Percentiles rank a stretch among this genome's conserved stretches.
Evolutionary conservation across 257 asterid species (phyloP).

Genomic region (Penstemon newberryi): DNA sequence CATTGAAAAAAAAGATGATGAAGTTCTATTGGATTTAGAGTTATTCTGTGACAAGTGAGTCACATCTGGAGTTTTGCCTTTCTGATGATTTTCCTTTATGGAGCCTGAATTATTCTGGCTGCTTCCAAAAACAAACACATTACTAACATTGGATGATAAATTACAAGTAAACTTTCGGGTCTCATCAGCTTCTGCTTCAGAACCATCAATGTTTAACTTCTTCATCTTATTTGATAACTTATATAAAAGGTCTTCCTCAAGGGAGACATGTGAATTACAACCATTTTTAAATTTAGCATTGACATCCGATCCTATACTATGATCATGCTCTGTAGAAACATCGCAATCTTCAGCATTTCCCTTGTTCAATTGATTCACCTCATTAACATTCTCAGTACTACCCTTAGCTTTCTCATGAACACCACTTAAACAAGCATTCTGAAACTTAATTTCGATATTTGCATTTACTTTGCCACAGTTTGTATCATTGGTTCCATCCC

Average conservation of each 20-base stretch:
- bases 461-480: slow-evolving; percentile 32
- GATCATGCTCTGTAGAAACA: slow-evolving; percentile 26
- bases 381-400: slow-evolving; percentile 31
- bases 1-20: slow-evolving; percentile 36
- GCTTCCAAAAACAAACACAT: slow-evolving; percentile 47
- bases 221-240: slow-evolving; percentile 56
- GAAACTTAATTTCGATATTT: slow-evolving; percentile 32
- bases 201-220: slow-evolving; percentile 50
- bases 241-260: slow-evolving; percentile 41
- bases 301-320: slow-evolving; percentile 18
- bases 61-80: slow-evolving; percentile 29
- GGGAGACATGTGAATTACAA: slow-evolving; percentile 33
- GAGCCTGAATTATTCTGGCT: slow-evolving; percentile 29
- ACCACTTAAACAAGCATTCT: slow-evolving; percentile 34
- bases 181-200: slow-evolving; percentile 39
- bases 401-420: slow-evolving; percentile 45
- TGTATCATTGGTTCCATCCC: slow-evolving; percentile 25
- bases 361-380: slow-evolving; percentile 27
- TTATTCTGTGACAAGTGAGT: slow-evolving; percentile 29
- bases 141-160: slow-evolving; percentile 26
- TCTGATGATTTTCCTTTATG: slow-evolving; percentile 40
- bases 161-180: slow-evolving; percentile 25
- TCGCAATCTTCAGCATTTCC: slow-evolving; percentile 32
- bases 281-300: slow-evolving; percentile 31
- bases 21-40: slow-evolving; percentile 21